Conservation (phyloP, 2,329 filamentous ascomycete genomes). For the Colletotrichum echinochloae region DNA sequence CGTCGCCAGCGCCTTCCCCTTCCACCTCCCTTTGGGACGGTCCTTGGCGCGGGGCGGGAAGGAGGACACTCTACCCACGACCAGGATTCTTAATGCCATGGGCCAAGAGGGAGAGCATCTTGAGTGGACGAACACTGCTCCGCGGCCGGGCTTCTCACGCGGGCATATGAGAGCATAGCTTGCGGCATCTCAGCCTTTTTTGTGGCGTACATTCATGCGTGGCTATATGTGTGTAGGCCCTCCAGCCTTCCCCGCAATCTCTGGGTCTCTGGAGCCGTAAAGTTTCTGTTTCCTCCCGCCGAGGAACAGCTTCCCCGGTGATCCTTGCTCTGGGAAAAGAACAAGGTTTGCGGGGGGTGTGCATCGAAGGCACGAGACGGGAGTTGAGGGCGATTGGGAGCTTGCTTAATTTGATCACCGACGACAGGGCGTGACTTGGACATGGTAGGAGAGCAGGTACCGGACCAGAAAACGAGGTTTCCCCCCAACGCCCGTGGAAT, state of each 20-base stretch:
- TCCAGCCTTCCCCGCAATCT: neutral
- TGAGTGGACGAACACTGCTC: neutral
- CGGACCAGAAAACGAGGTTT: too few species aligned
- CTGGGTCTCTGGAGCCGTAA: neutral
- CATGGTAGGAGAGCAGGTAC: too few species aligned
- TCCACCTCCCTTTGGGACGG: too few species aligned
- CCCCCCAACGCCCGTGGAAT: too few species aligned
- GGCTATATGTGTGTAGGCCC: neutral
- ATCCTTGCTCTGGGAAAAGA: neutral
- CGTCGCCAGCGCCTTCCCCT: neutral
- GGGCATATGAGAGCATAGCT: neutral
- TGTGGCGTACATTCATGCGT: neutral
- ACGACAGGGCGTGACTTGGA: neutral
- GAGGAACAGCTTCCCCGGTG: neutral
- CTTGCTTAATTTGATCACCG: neutral
- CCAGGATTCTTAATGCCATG: conserved; percentile 18
- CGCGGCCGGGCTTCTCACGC: neutral
- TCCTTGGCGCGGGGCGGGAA: neutral
- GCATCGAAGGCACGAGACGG: neutral
- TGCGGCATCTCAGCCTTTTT: conserved; percentile 1
- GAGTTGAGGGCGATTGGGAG: neutral
- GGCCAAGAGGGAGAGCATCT: neutral
- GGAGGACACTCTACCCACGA: conserved; percentile 16
- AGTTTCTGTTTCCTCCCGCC: conserved; percentile 6
- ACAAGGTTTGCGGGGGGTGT: neutral